These are phyloP conservation scores for Gyromitra esculenta DNA, from an alignment of 2,329 filamentous ascomycete species.

Conservation along the genomic window DNA sequence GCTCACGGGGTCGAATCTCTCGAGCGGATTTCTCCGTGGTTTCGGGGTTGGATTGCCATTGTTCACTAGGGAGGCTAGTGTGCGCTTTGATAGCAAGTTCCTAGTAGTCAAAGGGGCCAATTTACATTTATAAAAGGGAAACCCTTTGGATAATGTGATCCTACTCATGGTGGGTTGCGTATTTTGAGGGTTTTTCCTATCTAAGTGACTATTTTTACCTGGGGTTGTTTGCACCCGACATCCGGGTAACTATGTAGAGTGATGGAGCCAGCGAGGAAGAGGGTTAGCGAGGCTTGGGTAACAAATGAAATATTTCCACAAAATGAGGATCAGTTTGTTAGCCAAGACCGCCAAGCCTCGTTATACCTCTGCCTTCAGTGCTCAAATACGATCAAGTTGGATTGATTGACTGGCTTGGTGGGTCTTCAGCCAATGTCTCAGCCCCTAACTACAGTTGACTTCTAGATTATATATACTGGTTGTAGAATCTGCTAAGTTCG, in stretches of 20 bases:
- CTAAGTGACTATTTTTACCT: background rate
- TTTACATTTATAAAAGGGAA: conserved; percentile 9
- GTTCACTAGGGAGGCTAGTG: conserved; percentile 26
- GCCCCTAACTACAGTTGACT: too few relatives aligned
- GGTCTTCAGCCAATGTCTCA: too few relatives aligned
- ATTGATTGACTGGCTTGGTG: too few relatives aligned
- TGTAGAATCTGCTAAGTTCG: too few relatives aligned
- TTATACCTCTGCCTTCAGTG: too few relatives aligned
- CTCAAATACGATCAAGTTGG: too few relatives aligned
- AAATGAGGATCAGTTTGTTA: too few relatives aligned
- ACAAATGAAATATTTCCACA: too few relatives aligned
- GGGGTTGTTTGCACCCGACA: conserved; percentile 10
- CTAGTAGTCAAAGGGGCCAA: background rate
- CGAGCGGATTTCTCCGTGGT: conserved; percentile 41
- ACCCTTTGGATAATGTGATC: conserved; percentile 1
- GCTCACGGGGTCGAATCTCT: conserved; percentile 48
- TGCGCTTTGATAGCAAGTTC: conserved; percentile 30
- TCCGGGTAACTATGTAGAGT: conserved; percentile 32
- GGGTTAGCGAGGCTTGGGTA: too few relatives aligned
- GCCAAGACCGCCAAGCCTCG: too few relatives aligned
- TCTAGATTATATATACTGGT: too few relatives aligned
- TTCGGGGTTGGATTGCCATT: conserved; percentile 32
- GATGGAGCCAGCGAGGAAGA: too few relatives aligned
- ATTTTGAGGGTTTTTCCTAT: conserved; percentile 15
- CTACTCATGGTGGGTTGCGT: conserved; percentile 34